Conservation (phyloP, 345 rosid genomes). For the Populus nigra region DNA sequence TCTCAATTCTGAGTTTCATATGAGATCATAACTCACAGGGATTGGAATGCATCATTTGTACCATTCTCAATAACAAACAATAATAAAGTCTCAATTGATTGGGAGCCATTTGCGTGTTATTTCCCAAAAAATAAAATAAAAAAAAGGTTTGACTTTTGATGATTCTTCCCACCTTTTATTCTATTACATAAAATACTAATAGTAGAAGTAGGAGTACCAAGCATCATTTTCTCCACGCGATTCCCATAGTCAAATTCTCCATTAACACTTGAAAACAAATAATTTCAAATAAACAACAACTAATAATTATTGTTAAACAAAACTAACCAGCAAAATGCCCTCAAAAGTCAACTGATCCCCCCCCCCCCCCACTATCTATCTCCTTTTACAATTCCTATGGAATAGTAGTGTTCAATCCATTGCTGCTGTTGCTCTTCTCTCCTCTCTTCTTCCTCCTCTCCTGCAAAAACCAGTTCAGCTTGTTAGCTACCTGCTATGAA, state of each 20-base stretch:
- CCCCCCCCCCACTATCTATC: slow-evolving; percentile 21
- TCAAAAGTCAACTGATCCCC: slow-evolving; percentile 64
- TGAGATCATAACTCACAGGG: too few relatives aligned
- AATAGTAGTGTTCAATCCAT: neutral
- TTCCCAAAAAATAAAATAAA: too few relatives aligned
- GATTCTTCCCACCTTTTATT: slow-evolving; percentile 7
- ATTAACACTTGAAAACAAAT: slow-evolving; percentile 10
- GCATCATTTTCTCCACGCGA: neutral
- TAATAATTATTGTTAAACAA: neutral
- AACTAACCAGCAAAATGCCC: slow-evolving; percentile 15
- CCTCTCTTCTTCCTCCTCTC: slow-evolving; percentile 6
- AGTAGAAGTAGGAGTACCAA: too few relatives aligned
- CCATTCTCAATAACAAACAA: too few relatives aligned
- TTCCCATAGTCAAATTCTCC: slow-evolving; percentile 35
- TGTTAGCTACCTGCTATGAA: neutral
- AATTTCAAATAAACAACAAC: neutral
- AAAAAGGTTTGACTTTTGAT: slow-evolving; percentile 24
- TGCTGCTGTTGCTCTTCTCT: slow-evolving; percentile 3
- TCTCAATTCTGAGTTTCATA: too few relatives aligned
- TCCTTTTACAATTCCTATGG: neutral
- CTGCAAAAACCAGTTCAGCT: neutral
- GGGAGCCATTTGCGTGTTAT: too few relatives aligned
- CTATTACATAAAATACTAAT: neutral
- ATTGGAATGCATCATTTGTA: too few relatives aligned
- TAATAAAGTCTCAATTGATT: too few relatives aligned